These are phyloP conservation scores for Botryotinia narcissicola DNA, from an alignment of 2,329 filamentous ascomycete species.

Conservation along the genomic window DNA sequence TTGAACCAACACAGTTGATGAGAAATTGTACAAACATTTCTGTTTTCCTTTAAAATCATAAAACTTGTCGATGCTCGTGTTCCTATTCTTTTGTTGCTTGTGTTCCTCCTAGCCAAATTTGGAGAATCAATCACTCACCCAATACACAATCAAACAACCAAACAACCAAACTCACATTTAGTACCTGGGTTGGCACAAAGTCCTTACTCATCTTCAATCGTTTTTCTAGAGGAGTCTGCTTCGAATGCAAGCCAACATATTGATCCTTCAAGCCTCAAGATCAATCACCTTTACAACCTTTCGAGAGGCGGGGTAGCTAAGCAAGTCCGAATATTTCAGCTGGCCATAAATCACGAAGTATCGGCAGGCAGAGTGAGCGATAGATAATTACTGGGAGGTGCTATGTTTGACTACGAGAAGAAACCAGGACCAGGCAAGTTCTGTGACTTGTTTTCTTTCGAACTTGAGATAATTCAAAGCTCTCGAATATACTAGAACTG, in stretches of 20 bases:
- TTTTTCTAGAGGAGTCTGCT: background rate
- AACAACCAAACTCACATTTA: background rate
- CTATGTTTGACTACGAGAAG: slow-evolving; percentile 15
- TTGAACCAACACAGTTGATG: background rate
- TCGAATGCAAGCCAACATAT: background rate
- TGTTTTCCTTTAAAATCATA: background rate
- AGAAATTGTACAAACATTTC: background rate
- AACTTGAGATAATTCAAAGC: background rate
- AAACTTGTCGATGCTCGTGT: background rate
- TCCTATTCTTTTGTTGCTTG: slow-evolving; percentile 13
- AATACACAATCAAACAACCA: slow-evolving; percentile 10
- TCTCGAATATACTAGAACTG: background rate
- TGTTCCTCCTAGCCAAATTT: background rate
- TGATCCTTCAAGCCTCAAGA: background rate
- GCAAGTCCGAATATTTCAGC: background rate
- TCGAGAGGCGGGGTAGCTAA: slow-evolving; percentile 13
- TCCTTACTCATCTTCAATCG: background rate
- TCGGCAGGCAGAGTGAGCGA: background rate
- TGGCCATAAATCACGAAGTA: slow-evolving; percentile 1
- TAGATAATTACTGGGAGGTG: background rate
- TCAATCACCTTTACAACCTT: background rate
- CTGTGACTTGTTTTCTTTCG: background rate
- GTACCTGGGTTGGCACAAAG: background rate
- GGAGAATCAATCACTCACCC: slow-evolving; percentile 2
- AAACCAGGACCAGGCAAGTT: slow-evolving; percentile 21